These are phyloP conservation scores for Strobilomyces echinocephalus DNA, from an alignment of 768 basidiomycete species.

Conservation along the genomic window DNA sequence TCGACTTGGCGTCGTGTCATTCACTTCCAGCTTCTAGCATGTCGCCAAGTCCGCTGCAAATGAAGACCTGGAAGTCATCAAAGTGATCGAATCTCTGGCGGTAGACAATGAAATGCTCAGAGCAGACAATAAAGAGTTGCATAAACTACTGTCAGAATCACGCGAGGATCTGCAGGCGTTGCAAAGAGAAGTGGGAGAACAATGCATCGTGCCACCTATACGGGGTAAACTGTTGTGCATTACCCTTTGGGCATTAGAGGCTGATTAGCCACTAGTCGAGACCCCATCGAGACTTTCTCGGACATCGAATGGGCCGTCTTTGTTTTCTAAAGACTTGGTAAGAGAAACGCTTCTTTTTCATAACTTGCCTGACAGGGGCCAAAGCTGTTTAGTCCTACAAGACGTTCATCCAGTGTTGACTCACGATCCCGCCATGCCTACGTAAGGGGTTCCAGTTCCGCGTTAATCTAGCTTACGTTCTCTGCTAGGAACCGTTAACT, in stretches of 20 bases:
- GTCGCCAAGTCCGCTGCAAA: slow-evolving; percentile 31
- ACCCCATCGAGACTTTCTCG: slow-evolving; percentile 38
- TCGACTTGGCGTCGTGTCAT: slow-evolving; percentile 1
- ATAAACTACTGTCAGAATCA: slow-evolving; percentile 65
- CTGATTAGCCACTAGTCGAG: slow-evolving; percentile 24
- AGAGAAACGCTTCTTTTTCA: slow-evolving; percentile 32
- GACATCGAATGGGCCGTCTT: slow-evolving; percentile 41
- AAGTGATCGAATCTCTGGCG: slow-evolving; percentile 79
- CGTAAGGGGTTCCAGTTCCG: slow-evolving; percentile 25
- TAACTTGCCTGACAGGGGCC: slow-evolving; percentile 22
- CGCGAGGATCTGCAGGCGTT: slow-evolving; percentile 69
- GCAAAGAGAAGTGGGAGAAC: slow-evolving; percentile 74
- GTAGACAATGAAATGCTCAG: slow-evolving; percentile 80
- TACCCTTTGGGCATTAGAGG: not conserved
- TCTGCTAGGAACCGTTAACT: slow-evolving; percentile 40
- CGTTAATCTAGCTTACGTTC: slow-evolving; percentile 7
- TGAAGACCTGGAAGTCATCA: slow-evolving; percentile 57
- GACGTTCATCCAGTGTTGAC: slow-evolving; percentile 36
- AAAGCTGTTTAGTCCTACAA: slow-evolving; percentile 20
- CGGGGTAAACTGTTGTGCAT: slow-evolving; percentile 33
- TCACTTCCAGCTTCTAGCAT: slow-evolving; percentile 32
- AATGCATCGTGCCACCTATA: slow-evolving; percentile 45
- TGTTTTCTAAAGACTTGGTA: slow-evolving; percentile 41
- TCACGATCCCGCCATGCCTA: slow-evolving; percentile 27
- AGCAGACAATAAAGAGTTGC: slow-evolving; percentile 76